Evolutionary conservation across 2,329 filamentous ascomycete species (phyloP).

Genomic region (Colletotrichum siamense): DNA sequence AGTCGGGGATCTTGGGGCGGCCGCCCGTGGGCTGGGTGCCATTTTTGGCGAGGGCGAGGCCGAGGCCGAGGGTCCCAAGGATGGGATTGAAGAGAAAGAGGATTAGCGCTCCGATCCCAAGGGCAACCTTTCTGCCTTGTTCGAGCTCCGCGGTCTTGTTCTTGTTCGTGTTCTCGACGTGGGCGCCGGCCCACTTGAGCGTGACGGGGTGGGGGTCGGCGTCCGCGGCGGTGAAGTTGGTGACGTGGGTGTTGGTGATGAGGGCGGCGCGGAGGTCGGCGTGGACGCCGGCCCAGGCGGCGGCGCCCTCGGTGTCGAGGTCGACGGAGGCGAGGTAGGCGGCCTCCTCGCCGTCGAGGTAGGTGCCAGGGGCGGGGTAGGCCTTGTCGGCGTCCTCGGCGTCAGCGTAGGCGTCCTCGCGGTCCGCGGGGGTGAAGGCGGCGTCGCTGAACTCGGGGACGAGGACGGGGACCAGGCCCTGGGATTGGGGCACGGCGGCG

Average conservation of each 20-base stretch:
- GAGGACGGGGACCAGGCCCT: not conserved
- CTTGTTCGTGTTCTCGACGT: not conserved
- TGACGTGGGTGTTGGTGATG: not conserved
- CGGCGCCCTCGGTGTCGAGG: not conserved
- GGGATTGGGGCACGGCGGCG: not conserved
- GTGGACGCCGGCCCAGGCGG: not conserved
- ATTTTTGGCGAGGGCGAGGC: not conserved
- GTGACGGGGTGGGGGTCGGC: not conserved
- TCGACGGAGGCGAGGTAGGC: not conserved
- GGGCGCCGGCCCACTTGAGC: not conserved
- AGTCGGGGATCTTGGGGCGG: not conserved
- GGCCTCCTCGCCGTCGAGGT: not conserved
- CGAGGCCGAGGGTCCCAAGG: too few species aligned
- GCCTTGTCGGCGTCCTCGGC: not conserved
- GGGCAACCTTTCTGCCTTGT: too few species aligned
- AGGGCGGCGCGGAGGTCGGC: not conserved
- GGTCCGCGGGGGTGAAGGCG: not conserved
- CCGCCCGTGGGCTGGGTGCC: not conserved
- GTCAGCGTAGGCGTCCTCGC: not conserved
- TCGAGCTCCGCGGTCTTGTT: not conserved
- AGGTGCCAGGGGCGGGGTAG: not conserved
- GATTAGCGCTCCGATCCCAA: too few species aligned
- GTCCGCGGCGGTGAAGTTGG: not conserved
- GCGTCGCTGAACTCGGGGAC: not conserved
- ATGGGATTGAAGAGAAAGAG: too few species aligned